Conservation (phyloP, 257 asterid species). For the Mentha longifolia region DNA sequence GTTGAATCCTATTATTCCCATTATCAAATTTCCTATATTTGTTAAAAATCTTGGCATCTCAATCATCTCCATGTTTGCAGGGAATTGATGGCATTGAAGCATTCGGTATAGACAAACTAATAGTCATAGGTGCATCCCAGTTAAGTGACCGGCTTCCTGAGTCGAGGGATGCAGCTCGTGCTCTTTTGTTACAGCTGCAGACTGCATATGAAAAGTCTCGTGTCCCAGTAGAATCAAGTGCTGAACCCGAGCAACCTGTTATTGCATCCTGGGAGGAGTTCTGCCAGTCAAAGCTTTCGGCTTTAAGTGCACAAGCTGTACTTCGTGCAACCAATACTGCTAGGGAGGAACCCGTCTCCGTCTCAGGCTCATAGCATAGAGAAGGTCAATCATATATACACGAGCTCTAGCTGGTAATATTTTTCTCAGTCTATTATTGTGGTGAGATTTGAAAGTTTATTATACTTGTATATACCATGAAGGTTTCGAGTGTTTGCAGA, state of each 20-base stretch:
- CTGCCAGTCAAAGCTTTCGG: constrained; percentile 87
- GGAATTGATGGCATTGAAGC: constrained; percentile 75
- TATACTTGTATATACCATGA: constrained; percentile 74
- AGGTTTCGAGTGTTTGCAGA: constrained; percentile 53
- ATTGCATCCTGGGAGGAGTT: constrained; percentile 75
- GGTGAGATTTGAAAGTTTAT: constrained; percentile 31
- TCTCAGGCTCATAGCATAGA: constrained; percentile 55
- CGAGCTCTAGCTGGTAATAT: constrained; percentile 33
- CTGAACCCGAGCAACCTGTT: constrained; percentile 45
- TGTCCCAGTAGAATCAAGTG: constrained; percentile 34
- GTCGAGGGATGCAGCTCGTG: constrained; percentile 94
- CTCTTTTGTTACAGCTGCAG: constrained; percentile 73
- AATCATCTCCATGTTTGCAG: constrained; percentile 41
- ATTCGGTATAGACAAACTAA: constrained; percentile 79
- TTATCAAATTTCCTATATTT: constrained; percentile 3
- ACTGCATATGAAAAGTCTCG: constrained; percentile 57
- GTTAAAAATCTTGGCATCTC: constrained; percentile 15
- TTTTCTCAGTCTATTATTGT: constrained; percentile 31
- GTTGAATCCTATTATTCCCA: background rate
- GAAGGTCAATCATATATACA: background rate
- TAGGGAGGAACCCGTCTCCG: constrained; percentile 57
- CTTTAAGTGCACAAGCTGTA: constrained; percentile 87
- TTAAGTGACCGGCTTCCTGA: constrained; percentile 89
- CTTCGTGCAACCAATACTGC: constrained; percentile 80
- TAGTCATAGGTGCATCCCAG: constrained; percentile 85